Evolutionary conservation across 140 eudicot genomes (phyloP), one percentile per base, ranked within the genome.

Genomic region (Anethum foeniculum): DNA sequence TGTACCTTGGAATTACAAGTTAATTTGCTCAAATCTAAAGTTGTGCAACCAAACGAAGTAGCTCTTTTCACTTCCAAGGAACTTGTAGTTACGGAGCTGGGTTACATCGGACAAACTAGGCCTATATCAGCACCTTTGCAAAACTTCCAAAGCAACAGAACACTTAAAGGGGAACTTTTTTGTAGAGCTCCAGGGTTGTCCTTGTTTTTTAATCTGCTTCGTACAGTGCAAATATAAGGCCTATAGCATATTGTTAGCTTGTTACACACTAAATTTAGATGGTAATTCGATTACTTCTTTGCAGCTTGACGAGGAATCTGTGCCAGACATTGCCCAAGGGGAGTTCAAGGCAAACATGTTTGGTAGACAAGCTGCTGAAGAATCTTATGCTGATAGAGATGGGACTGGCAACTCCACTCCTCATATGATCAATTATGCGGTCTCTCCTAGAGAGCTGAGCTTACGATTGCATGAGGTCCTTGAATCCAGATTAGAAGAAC

Each of bases 401-500:
- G 93, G 85, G 30, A 89, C 86, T 12, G 85, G 91, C 41, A 81
- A 81, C 81, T 82, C 86, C 73, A 85, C 91, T 67, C 84, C 88
- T 56, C 87, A 72, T 54, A 85, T 90, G 7, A 86, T 85, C 51
- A 89, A 86, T 73, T 84, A 92, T 79, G 88, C 92, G 27, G 97
- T 95, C 71, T 89, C 90, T 39, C 97, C 98, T 0, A 85, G 82
- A 82, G 99, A 95, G 78, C 86, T 95, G 36, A 89, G 91, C 82
- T 74, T 95, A 51, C 87, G 95, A 25, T 82, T 95, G 75, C 99
- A 95, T 12, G 91, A 95, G 81, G 88, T 95, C 77, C 92, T 95
- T 86, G 91, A 89, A 78, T 90, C 87, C 27, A 90, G 88, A 88
- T 86, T 94, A 75, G 96, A 94, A 87, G 91, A 90, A 65, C 95